phyloP scores from a whole-genome alignment of 2,329 filamentous ascomycete genomes.

The Alternaria gansuensis region DNA sequence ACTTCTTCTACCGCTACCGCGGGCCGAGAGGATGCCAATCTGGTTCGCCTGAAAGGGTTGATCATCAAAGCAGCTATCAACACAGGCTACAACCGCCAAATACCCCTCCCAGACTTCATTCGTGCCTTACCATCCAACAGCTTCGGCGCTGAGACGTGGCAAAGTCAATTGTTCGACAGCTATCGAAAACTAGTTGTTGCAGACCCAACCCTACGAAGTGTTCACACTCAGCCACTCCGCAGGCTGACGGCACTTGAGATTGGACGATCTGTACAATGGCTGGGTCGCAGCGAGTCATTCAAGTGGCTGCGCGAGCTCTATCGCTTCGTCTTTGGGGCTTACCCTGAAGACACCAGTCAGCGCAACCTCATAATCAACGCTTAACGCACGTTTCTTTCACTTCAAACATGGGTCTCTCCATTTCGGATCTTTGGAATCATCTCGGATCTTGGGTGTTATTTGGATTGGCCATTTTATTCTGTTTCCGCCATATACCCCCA shows the following conservation, averaged over 20 bases:
- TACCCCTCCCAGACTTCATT: slow-evolving; percentile 76
- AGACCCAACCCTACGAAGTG: slow-evolving; percentile 70
- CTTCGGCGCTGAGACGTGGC: slow-evolving; percentile 77
- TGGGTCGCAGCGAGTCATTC: slow-evolving; percentile 77
- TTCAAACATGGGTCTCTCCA: slow-evolving; percentile 1
- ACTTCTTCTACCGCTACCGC: slow-evolving; percentile 77
- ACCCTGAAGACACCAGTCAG: slow-evolving; percentile 77
- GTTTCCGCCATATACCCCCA: slow-evolving; percentile 43
- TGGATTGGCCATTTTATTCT: slow-evolving; percentile 24
- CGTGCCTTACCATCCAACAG: slow-evolving; percentile 77
- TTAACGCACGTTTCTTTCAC: slow-evolving; percentile 25
- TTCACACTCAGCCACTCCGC: slow-evolving; percentile 62
- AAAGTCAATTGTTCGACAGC: slow-evolving; percentile 74
- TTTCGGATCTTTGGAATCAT: slow-evolving; percentile 8
- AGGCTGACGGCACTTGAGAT: slow-evolving; percentile 77
- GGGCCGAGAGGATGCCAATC: slow-evolving; percentile 75
- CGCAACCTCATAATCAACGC: slow-evolving; percentile 69
- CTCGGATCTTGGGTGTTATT: slow-evolving; percentile 10
- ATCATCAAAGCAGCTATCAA: slow-evolving; percentile 88
- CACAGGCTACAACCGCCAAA: slow-evolving; percentile 75
- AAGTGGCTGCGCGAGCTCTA: slow-evolving; percentile 84
- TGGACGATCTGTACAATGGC: slow-evolving; percentile 78
- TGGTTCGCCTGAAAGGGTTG: slow-evolving; percentile 79
- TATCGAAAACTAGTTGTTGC: slow-evolving; percentile 82
- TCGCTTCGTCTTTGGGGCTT: slow-evolving; percentile 83